These are phyloP conservation scores for Calonectria pauciramosa DNA, from an alignment of 2,329 filamentous ascomycete genomes.

Conservation along the genomic window DNA sequence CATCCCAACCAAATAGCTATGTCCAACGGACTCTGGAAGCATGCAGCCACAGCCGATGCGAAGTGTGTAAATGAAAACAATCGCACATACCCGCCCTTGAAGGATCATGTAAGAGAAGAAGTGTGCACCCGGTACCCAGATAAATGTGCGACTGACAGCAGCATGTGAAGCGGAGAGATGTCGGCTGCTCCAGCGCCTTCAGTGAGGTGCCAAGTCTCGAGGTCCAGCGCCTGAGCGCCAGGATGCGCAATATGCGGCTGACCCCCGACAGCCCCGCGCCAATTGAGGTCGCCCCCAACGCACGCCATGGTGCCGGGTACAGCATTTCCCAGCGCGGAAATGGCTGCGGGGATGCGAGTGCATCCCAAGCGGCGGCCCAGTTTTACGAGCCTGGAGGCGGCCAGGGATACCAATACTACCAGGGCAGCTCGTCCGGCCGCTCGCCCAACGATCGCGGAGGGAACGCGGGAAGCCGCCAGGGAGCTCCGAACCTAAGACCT, in stretches of 20 bases:
- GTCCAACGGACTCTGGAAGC: background rate
- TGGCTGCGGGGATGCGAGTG: background rate
- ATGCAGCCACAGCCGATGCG: too few species aligned
- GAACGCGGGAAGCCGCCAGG: background rate
- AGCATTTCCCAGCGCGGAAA: background rate
- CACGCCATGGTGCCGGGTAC: too few species aligned
- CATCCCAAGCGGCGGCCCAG: background rate
- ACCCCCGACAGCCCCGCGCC: too few species aligned
- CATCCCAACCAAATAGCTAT: background rate
- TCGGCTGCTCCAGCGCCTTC: background rate
- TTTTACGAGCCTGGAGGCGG: background rate
- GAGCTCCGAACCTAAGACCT: background rate
- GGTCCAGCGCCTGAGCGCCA: background rate
- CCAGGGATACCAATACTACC: background rate
- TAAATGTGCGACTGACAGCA: background rate
- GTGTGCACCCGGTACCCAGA: background rate
- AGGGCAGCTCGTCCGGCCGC: background rate
- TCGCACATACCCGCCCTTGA: background rate
- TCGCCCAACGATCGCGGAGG: too few species aligned
- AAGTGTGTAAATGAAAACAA: background rate
- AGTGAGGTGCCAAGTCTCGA: background rate
- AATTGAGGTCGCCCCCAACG: background rate
- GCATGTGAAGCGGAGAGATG: background rate
- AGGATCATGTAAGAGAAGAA: background rate
- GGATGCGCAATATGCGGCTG: background rate